These are phyloP conservation scores for Neocallimastix lanati DNA, from an alignment of 192 early-diverging fungal species.

Conservation along the genomic window DNA sequence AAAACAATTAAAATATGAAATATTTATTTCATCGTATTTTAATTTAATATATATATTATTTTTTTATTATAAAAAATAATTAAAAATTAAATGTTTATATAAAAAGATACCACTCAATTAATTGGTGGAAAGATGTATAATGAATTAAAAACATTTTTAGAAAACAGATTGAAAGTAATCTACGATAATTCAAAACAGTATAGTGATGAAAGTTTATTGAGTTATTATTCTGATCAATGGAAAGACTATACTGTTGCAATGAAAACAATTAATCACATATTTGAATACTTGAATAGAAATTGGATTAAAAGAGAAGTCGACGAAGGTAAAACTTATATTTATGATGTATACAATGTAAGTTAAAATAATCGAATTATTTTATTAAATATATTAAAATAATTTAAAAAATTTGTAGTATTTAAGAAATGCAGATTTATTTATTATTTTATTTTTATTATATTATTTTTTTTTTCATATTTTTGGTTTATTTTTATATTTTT, in stretches of 20 bases:
- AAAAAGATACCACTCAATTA: slow-evolving; percentile 19
- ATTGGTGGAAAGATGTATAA: slow-evolving; percentile 48
- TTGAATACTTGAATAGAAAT: slow-evolving; percentile 86
- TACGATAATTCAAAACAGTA: slow-evolving; percentile 32
- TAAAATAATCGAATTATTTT: too few species aligned
- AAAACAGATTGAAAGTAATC: slow-evolving; percentile 23
- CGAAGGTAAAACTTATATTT: slow-evolving; percentile 69
- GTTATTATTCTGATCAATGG: slow-evolving; percentile 82
- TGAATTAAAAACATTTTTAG: slow-evolving; percentile 29
- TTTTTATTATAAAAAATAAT: too few species aligned
- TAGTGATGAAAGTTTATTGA: slow-evolving; percentile 63
- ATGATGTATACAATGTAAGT: slow-evolving; percentile 83
- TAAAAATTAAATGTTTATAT: slow-evolving; percentile 1
- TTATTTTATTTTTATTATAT: not conserved
- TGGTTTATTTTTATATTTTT: not conserved
- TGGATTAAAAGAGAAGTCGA: slow-evolving; percentile 95
- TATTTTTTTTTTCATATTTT: not conserved
- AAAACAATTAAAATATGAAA: too few species aligned
- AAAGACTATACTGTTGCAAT: slow-evolving; percentile 69
- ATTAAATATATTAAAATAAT: not conserved
- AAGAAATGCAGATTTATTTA: not conserved
- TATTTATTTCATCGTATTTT: too few species aligned
- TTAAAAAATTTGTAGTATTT: not conserved
- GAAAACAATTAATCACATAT: slow-evolving; percentile 71
- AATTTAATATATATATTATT: too few species aligned